Base-by-base conservation (phyloP, 2,329 filamentous ascomycete species). In the Coniochaeta ligniaria region DNA sequence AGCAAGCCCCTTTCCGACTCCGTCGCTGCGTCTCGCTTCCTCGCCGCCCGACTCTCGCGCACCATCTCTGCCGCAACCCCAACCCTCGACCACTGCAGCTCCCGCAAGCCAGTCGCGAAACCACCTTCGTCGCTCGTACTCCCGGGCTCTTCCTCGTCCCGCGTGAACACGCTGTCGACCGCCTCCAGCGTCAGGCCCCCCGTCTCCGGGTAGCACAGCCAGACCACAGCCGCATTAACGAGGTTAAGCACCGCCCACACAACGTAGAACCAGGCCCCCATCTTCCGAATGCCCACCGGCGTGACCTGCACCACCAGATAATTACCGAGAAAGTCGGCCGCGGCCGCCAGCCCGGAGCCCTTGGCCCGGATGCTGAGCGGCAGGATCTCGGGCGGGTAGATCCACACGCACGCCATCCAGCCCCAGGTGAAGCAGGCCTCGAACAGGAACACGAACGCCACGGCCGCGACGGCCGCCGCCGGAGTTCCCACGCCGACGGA, bases 321-420 rank as follows among this genome's bases (percentile, higher is more conserved):
- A 22, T 72, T 74, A 47, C 64, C 63, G 16, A 64, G 26, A 45
- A 64, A 97, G 72, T 96, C 96, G 36, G 92, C 86, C 20, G 93
- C 92, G 2, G 92, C 96, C 63, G 92, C 96, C 71, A 97, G 75
- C 81, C 91, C 96, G 56, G 92, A 92, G 62, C 93, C 92, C 78
- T 96, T 96, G 58, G 92, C 94, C 70, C 92, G 86, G 71, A 96
- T 96, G 76, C 90, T 96, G 61, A 97, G 80, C 3, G 92, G 93
- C 43, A 96, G 79, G 65, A 97, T 97, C 80, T 97, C 93, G 20
- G 92, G 92, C 17, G 93, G 93, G 72, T 96, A 96, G 20, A 96
- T 79, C 92, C 92, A 96, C 22, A 63, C 61, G 28, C 60, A 61
- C 0, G 63, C 60, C 63, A 66, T 63, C 60, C 62, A 62, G 33